These are phyloP conservation scores for Eimeria acervulina DNA, from an alignment of 169 alveolate species.

Conservation along the genomic window DNA sequence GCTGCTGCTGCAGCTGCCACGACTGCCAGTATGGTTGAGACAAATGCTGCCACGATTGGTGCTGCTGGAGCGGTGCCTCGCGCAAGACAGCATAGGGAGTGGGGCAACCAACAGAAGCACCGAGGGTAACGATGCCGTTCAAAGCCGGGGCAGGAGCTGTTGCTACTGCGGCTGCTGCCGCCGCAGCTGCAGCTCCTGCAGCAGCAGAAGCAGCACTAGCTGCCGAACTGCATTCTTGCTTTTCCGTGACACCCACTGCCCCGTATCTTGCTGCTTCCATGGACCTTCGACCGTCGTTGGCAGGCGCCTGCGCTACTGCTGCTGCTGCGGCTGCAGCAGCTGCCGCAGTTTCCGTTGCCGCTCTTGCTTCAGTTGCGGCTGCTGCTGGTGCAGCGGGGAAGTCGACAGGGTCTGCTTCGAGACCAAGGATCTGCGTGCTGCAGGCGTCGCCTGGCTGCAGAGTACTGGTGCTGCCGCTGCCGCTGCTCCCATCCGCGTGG, in stretches of 20 bases:
- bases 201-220: constrained; percentile 18
- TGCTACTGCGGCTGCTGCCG: constrained; percentile 17
- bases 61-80: constrained; percentile 57
- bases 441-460: constrained; percentile 33
- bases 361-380: neutral
- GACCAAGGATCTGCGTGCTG: constrained; percentile 6
- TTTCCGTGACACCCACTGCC: neutral
- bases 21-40: constrained; percentile 42
- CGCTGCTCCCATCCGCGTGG: constrained; percentile 18
- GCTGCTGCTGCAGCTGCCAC: constrained; percentile 54
- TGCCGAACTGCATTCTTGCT: constrained; percentile 40
- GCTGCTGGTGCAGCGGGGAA: constrained; percentile 55
- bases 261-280: constrained; percentile 29
- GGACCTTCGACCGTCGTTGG: neutral
- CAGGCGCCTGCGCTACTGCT: constrained; percentile 14
- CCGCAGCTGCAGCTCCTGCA: constrained; percentile 13
- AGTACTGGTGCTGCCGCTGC: constrained; percentile 40
- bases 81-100: constrained; percentile 47
- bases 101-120: constrained; percentile 46
- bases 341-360: neutral
- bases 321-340: constrained; percentile 1
- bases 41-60: constrained; percentile 42
- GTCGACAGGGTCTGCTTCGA: constrained; percentile 27
- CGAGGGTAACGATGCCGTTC: constrained; percentile 18
- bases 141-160: constrained; percentile 7